phyloP scores from a whole-genome alignment of 768 basidiomycete species.

The Artomyces pyxidatus region DNA sequence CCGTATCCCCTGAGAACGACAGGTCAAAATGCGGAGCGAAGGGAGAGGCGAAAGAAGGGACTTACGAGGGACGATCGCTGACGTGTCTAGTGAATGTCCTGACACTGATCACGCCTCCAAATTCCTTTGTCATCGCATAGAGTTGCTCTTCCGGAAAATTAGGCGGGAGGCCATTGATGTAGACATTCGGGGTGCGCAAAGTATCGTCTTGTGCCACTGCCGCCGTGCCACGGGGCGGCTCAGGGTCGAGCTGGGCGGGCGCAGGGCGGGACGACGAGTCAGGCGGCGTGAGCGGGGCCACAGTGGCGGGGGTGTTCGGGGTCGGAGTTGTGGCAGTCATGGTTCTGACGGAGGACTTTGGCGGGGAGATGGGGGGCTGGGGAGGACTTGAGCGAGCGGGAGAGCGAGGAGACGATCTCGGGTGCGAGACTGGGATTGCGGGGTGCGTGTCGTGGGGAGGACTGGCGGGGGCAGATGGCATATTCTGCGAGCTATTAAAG shows the following conservation, averaged over 20 bases:
- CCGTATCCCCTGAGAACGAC: slow-evolving; percentile 54
- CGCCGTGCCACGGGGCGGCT: not conserved
- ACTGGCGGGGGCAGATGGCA: slow-evolving; percentile 10
- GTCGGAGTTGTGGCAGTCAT: slow-evolving; percentile 7
- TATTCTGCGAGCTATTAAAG: not conserved
- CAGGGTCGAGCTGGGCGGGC: not conserved
- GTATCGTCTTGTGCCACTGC: not conserved
- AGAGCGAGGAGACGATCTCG: slow-evolving; percentile 17
- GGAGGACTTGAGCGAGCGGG: slow-evolving; percentile 5
- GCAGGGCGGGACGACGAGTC: not conserved
- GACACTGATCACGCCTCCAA: slow-evolving; percentile 68
- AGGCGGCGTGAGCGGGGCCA: slow-evolving; percentile 1
- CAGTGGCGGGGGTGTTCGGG: slow-evolving; percentile 3
- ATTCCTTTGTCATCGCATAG: slow-evolving; percentile 62
- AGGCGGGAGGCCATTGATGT: slow-evolving; percentile 82
- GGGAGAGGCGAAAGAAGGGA: slow-evolving; percentile 17
- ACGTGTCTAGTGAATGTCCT: slow-evolving; percentile 80
- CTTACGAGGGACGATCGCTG: slow-evolving; percentile 55
- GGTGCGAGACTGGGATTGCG: slow-evolving; percentile 16
- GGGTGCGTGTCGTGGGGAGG: slow-evolving; percentile 10
- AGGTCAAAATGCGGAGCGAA: not conserved
- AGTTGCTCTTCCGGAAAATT: slow-evolving; percentile 78
- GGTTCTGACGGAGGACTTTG: slow-evolving; percentile 4
- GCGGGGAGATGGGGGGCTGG: slow-evolving; percentile 17
- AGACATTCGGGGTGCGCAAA: slow-evolving; percentile 61